Evolutionary conservation across 768 basidiomycete genomes (phyloP), one percentile per base, ranked within the genome.

Genomic region (Suillus luteus): DNA sequence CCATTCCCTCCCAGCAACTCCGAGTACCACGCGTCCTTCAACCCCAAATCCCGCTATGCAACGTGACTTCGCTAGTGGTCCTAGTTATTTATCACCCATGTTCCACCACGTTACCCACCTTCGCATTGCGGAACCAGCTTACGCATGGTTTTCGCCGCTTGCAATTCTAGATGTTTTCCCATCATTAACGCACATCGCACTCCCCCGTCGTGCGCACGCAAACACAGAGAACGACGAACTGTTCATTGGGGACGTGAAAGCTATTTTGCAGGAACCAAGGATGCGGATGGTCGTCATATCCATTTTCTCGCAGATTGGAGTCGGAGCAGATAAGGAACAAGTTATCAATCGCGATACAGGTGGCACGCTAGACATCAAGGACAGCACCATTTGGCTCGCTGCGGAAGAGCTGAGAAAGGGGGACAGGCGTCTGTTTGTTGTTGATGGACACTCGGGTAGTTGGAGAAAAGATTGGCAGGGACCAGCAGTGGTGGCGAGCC

Each of bases 151-250:
- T 62, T 68, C 69, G 6, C 70, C 68, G 27, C 60, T 62, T 35
- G 15, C 62, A 22, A 55, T 60, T 59, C 24, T 59, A n/a, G 31
- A 40, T 1, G 41, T 69, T n/a, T 71, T 78, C 5, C 76, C 76
- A 1, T 65, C 75, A 33, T 73, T 82, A 6, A 73, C 81, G 2
- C 77, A 82, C 66, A 69, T 82, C 19, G 74, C 80, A 58, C 69
- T 82, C 10, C 68, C 79, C 3, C 80, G 81, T 38, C 75, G 76
- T 1, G 72, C 76, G 24, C 71, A 79, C 55, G 78, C 80, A 5
- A 82, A 81, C 64, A 70, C 70, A 62, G 78, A 77, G 31, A 82
- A 82, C 61, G 81, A 82, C 67, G 24, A 65, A 8, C 60, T 69
- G 19, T 82, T 82, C 60, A 69, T 71, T 2, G 68, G 75, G 11